Evolutionary conservation across 257 asterid species (phyloP).

Genomic region (Solanum pennellii): DNA sequence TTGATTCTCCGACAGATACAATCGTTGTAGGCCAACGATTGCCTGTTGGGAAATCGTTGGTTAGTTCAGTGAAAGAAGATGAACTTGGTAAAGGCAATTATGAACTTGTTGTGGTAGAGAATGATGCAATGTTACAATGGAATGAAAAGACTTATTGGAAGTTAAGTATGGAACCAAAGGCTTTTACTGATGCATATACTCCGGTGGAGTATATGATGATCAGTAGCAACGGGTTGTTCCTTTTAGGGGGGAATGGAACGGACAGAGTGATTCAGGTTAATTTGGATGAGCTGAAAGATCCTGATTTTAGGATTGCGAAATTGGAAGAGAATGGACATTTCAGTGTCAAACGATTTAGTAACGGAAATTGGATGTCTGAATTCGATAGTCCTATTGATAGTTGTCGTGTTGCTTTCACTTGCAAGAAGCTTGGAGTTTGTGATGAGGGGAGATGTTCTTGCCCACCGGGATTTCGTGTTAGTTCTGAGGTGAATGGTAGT

Average conservation of each 20-base stretch:
- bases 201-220: constrained; percentile 24
- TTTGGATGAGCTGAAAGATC: neutral
- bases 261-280: neutral
- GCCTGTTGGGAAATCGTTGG: constrained; percentile 12
- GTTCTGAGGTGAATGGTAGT: neutral
- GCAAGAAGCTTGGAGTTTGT: constrained; percentile 3
- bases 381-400: neutral
- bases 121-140: constrained; percentile 48
- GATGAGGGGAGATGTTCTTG: neutral
- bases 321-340: neutral
- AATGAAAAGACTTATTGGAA: constrained; percentile 35
- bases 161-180: constrained; percentile 41
- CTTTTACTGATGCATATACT: constrained; percentile 15
- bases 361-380: neutral
- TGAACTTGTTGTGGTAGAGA: constrained; percentile 17
- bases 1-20: constrained; percentile 45
- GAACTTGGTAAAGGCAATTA: constrained; percentile 44
- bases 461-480: neutral
- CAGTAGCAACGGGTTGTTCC: neutral
- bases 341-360: neutral
- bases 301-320: neutral
- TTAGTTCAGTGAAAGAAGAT: constrained; percentile 18
- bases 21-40: constrained; percentile 49
- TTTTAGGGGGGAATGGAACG: neutral
- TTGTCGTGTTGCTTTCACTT: constrained; percentile 1